phyloP scores from a whole-genome alignment of 805 yeast genomes.

The Nakazawaea pomicola region DNA sequence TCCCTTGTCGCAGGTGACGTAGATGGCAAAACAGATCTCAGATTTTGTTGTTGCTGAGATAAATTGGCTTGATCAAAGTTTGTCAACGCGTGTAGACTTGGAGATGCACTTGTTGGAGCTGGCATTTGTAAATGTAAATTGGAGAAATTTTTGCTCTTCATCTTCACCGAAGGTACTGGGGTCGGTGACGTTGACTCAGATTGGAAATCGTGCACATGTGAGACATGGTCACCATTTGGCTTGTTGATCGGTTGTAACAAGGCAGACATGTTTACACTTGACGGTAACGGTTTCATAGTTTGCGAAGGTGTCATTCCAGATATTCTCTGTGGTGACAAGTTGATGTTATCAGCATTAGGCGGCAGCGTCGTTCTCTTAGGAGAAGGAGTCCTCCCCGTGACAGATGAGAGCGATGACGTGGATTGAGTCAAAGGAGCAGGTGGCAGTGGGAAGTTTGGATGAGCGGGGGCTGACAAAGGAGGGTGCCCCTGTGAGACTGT shows the following conservation, averaged over 20 bases:
- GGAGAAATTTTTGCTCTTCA: conserved; percentile 38
- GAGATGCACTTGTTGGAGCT: conserved; percentile 49
- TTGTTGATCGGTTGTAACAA: conserved; percentile 53
- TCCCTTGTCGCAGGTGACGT: conserved; percentile 23
- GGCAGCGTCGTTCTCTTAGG: conserved; percentile 30
- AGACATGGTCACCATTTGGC: conserved; percentile 5
- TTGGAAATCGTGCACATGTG: not conserved
- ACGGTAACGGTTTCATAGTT: conserved; percentile 45
- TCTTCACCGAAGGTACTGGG: conserved; percentile 14
- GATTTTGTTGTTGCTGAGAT: conserved; percentile 27
- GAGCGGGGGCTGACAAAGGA: conserved; percentile 26
- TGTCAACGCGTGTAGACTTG: conserved; percentile 21
- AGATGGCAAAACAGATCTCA: conserved; percentile 13
- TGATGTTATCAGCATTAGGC: not conserved
- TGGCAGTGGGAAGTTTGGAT: conserved; percentile 9
- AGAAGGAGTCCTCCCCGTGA: conserved; percentile 39
- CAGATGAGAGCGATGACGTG: conserved; percentile 19
- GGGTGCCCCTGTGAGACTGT: conserved; percentile 35
- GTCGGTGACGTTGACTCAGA: conserved; percentile 3
- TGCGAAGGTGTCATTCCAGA: conserved; percentile 27
- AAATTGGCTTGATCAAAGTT: conserved; percentile 11
- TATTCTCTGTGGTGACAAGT: conserved; percentile 25
- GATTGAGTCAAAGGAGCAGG: conserved; percentile 20
- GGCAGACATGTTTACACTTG: conserved; percentile 29
- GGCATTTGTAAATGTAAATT: conserved; percentile 73